Percentiles rank a stretch among this genome's conserved stretches.
phyloP scores from a whole-genome alignment of 2,329 filamentous ascomycete species.

The Lachnellula cervina region DNA sequence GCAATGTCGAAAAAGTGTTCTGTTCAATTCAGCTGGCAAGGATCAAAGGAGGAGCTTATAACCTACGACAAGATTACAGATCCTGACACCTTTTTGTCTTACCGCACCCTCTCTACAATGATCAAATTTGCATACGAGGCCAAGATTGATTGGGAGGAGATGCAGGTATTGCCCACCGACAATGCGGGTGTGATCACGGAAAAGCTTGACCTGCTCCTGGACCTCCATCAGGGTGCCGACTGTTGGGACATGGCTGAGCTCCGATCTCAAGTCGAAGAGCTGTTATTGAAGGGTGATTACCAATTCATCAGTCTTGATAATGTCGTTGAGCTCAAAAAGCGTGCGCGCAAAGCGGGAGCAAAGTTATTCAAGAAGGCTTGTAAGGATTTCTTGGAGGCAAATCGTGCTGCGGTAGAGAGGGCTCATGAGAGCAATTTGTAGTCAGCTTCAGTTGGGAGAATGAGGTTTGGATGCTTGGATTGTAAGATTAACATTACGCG shows the following conservation, averaged over 20 bases:
- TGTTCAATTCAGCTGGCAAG: slow-evolving; percentile 9
- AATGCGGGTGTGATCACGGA: slow-evolving; percentile 4
- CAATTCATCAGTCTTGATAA: slow-evolving; percentile 21
- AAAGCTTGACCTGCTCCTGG: slow-evolving; percentile 22
- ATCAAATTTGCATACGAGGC: slow-evolving; percentile 23
- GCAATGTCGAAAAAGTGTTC: slow-evolving; percentile 16
- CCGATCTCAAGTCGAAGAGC: slow-evolving; percentile 15
- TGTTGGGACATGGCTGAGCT: slow-evolving; percentile 19
- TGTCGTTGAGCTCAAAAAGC: slow-evolving; percentile 7
- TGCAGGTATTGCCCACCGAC: slow-evolving; percentile 16
- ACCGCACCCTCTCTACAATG: slow-evolving; percentile 20
- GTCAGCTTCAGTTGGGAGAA: background rate
- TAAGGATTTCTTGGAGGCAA: slow-evolving; percentile 10
- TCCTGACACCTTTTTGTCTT: slow-evolving; percentile 16
- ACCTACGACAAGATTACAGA: slow-evolving; percentile 13
- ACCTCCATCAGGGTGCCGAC: slow-evolving; percentile 23
- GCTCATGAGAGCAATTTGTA: slow-evolving; percentile 5
- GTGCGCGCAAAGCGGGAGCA: slow-evolving; percentile 10
- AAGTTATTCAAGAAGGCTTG: slow-evolving; percentile 12
- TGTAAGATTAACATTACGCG: no score
- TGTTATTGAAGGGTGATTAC: no score
- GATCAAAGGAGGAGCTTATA: slow-evolving; percentile 14
- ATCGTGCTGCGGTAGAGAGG: slow-evolving; percentile 8
- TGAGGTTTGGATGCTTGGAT: no score
- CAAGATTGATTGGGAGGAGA: slow-evolving; percentile 21